Conservation (phyloP, 345 rosid genomes). For the Citrus trifoliata region DNA sequence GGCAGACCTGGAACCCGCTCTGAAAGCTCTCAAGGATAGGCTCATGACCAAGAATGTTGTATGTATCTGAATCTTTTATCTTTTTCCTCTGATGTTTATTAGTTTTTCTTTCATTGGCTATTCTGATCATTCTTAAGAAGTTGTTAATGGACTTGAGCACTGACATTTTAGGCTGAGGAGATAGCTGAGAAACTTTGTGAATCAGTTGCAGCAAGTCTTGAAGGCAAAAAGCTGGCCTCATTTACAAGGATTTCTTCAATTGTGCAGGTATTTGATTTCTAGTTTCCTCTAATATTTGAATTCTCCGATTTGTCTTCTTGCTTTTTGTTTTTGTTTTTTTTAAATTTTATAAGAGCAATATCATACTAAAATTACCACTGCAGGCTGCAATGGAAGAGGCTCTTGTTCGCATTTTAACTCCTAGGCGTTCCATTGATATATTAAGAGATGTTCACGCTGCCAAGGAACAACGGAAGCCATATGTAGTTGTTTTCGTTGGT, state of each 20-base stretch:
- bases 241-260: constrained; percentile 96
- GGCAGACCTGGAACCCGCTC: constrained; percentile 87
- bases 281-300: neutral
- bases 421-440: constrained; percentile 94
- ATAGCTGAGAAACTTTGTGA: constrained; percentile 98
- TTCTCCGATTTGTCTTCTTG: neutral
- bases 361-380: constrained; percentile 6
- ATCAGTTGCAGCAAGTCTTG: constrained; percentile 94
- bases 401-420: constrained; percentile 92
- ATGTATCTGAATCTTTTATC: constrained; percentile 21
- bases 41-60: constrained; percentile 99
- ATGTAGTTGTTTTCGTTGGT: constrained; percentile 95
- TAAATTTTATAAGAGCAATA: neutral
- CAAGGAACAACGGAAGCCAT: constrained; percentile 88
- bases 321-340: neutral
- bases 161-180: constrained; percentile 79
- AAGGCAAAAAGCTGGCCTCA: constrained; percentile 92
- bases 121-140: neutral
- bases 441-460: constrained; percentile 91
- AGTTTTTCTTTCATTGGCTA: neutral
- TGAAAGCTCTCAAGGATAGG: constrained; percentile 95
- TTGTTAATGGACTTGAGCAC: constrained; percentile 4
- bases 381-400: constrained; percentile 99
- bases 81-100: neutral
- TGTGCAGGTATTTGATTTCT: constrained; percentile 66